Evolutionary conservation across 306 rosid genomes (phyloP), one percentile per base, ranked within the genome.

Genomic region (Prunus fruticosa): DNA sequence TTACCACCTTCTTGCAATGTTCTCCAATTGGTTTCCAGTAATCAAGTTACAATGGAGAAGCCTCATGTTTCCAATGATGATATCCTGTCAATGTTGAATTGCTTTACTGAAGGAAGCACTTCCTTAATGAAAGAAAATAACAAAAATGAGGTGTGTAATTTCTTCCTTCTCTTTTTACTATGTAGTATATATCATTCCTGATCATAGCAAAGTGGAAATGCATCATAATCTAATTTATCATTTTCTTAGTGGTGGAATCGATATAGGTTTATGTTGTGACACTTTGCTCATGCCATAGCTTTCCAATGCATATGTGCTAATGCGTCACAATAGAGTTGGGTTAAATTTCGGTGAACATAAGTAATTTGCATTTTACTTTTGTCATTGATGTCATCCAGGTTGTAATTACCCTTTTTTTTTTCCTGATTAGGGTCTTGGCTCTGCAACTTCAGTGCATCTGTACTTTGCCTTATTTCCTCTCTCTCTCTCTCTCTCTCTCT

Each of bases 91-190:
- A 11, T 71, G 76, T 18, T 63, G 32, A 82, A 73, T 20, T 23
- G 32, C 64, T 81, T 76, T 43, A n/a, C 43, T 2, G 88, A 65
- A 71, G 70, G 67, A 1, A 47, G 69, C 69, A 4, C 74, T 56
- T 6, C 12, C 32, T 45, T 62, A 34, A 11, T 62, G 57, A 46
- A 27, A 34, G 79, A 38, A 76, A 85, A 56, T 64, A 19, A 69
- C 56, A 47, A 14, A 61, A 54, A 3, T 75, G 76, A 89, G 96
- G 96, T 88, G 58, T 27, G 72, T 50, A 72, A 6, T 51, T 51
- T 15, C 20, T 25, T 51, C 64, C 19, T 49, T 73, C n/a, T 20
- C 64, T 11, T 23, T 52, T 77, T 2, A 6, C 46, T 38, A 32
- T 51, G 11, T 22, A 6, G 66, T 56, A 11, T 34, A 54, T 32